Base-by-base conservation (phyloP, 306 rosid genomes). In the Leucaena leucocephala region DNA sequence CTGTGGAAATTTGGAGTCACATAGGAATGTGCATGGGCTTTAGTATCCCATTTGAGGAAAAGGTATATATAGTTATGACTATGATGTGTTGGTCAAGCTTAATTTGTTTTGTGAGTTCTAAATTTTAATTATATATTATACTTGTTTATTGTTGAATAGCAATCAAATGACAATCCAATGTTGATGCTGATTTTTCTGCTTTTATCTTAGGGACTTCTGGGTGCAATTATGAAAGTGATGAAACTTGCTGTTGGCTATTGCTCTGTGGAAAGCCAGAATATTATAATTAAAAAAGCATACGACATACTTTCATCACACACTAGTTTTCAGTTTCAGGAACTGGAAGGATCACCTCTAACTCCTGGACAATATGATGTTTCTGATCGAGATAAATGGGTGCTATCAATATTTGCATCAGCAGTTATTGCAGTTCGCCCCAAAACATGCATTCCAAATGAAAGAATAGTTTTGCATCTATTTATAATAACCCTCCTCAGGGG, bases 331-430 rank as follows among this genome's bases (percentile, higher is more conserved):
- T 79, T 80, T 43, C 80, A 90, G 72, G 85, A 87, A 55, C 84
- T 87, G 74, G 92, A 87, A 82, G 87, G 58, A 67, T 78, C 83
- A 71, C 90, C 83, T 61, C 82, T 88, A 58, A 77, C 86, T 58
- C 89, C 75, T 36, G 86, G 83, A 79, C 76, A 74, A 46, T 88
- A 81, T 72, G 83, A 78, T 76, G 80, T 85, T 77, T 82, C 90
- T 38, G 67, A 54, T 59, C 85, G 75, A 84, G 96, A 91, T 83
- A 92, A 89, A 84, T 82, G 86, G 85, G 74, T 92, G 66, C 77
- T 95, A 74, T 85, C 90, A 68, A 76, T 92, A 85, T 95, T 92
- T 92, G 91, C 98, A 27, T 92, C 98, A 69, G 90, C 85, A 55
- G 82, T 85, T 76, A 87, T 92, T 58, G 91, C 94, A 62, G 83